These are phyloP conservation scores for Candida arabinofermentans DNA, from an alignment of 805 yeast species.

Conservation along the genomic window DNA sequence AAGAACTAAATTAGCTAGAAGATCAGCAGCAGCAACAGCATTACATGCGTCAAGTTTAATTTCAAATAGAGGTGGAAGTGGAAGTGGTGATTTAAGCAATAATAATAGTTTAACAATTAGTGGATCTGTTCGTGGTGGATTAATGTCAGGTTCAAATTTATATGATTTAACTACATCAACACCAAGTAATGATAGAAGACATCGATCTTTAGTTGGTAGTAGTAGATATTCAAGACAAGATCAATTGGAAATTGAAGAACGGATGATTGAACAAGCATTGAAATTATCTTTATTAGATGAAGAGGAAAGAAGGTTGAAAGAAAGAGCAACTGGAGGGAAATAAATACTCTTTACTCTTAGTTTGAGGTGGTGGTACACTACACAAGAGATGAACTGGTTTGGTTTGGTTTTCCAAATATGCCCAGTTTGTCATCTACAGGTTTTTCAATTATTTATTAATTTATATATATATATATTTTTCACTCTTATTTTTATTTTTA, in stretches of 20 bases:
- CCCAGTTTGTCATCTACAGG: too few species aligned
- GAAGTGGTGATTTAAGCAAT: not conserved
- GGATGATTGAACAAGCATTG: constrained; percentile 84
- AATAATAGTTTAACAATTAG: not conserved
- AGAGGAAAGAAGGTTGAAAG: constrained; percentile 45
- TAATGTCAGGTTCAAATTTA: not conserved
- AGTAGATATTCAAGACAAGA: constrained; percentile 44
- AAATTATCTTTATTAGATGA: constrained; percentile 69
- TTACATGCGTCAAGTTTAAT: constrained; percentile 83
- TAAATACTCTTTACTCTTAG: not conserved
- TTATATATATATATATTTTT: too few species aligned
- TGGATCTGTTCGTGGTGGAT: not conserved
- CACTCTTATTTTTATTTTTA: too few species aligned
- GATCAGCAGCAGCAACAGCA: constrained; percentile 92
- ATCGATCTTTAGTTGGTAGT: constrained; percentile 27
- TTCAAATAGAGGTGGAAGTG: too few species aligned
- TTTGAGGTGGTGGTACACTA: not conserved
- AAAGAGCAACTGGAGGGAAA: constrained; percentile 7
- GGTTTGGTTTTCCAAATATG: too few species aligned
- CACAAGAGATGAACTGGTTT: not conserved
- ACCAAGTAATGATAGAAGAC: constrained; percentile 4
- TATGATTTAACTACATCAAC: constrained; percentile 1
- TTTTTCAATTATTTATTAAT: too few species aligned
- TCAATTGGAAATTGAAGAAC: constrained; percentile 53
- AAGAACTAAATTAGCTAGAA: constrained; percentile 70